Base-by-base conservation (phyloP, 2,329 filamentous ascomycete species). In the Penicillium sp. region DNA sequence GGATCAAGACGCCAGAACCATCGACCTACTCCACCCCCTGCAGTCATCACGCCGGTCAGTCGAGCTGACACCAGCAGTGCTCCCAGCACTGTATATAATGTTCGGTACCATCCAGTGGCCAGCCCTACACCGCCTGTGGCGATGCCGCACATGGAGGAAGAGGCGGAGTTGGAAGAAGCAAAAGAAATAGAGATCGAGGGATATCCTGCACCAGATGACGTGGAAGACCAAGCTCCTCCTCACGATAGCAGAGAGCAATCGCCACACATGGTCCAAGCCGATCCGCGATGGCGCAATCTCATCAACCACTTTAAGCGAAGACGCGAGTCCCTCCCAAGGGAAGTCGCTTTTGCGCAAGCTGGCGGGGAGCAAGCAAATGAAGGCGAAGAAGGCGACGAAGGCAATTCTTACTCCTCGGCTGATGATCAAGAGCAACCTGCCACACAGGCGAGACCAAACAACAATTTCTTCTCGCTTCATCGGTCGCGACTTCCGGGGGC, bases 71-170 rank as follows among this genome's bases (percentile, higher is more conserved):
- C 84, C 1, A 82, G 81, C 6, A 87, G 84, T 69, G 84, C 84
- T 9, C 82, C 81, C 26, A 87, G 85, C 59, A 88, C 86, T 1
- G 82, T 87, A 4, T 88, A 88, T 66, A 82, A 84, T 51, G 81
- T 88, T 29, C 82, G 82, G 29, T 86, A 87, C 65, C 83, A 87
- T 64, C 79, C 83, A 14, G 76, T 82, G 9, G 74, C 75, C 16
- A 81, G 79, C 49, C 76, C 77, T 55, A 81, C 78, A 39, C 80
- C 72, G 49, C 73, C 75, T 3, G 71, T 72, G n/a, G 62, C 63
- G 16, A 72, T 75, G 59, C 69, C 68, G 19, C 66, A 72, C 29
- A 69, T 69, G 68, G 65, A 70, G 26, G 68, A 69, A 54, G 71
- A 72, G 39, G 68, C 67, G 5, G 71, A 73, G 33, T 29, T 60